A percentile compares a stretch with the other conserved stretches of the same genome.
phyloP scores from a whole-genome alignment of 1,284 basidiomycete genomes.

The Ustilago sp. region DNA sequence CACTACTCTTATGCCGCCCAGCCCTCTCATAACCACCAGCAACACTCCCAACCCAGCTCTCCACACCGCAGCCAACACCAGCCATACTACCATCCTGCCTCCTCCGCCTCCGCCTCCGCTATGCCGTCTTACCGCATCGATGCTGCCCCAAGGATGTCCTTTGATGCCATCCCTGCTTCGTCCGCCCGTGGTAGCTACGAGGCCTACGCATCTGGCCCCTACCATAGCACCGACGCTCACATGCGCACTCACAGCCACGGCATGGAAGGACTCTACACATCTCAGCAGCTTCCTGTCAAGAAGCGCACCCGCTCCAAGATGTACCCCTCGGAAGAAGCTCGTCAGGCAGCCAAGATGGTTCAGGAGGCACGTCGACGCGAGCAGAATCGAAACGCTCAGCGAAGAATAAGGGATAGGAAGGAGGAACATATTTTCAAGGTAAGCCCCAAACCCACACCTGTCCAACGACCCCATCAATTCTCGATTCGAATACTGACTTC shows the following conservation, averaged over 20 bases:
- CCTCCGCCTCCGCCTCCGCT: neutral
- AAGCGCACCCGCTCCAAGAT: conserved; percentile 15
- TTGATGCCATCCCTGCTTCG: conserved; percentile 4
- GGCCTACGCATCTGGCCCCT: neutral
- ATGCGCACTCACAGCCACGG: neutral
- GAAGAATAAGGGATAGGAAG: conserved; percentile 35
- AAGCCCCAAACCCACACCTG: neutral
- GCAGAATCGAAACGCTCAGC: conserved; percentile 43
- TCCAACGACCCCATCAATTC: neutral
- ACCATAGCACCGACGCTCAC: neutral
- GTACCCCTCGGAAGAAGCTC: conserved; percentile 31
- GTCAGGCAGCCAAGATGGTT: conserved; percentile 30
- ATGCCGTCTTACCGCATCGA: conserved; percentile 6
- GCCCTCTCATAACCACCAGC: neutral
- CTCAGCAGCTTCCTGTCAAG: conserved; percentile 14
- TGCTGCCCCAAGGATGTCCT: neutral
- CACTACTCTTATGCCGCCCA: conserved; percentile 4
- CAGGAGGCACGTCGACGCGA: conserved; percentile 37
- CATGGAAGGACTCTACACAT: conserved; percentile 12
- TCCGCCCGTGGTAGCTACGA: conserved; percentile 8
- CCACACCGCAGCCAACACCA: conserved; percentile 1
- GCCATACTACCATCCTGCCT: neutral
- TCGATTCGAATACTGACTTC: neutral
- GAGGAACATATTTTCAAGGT: conserved; percentile 47
- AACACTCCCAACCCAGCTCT: conserved; percentile 3